Evolutionary conservation across 345 rosid genomes (phyloP).

Genomic region (Syzygium jambos): DNA sequence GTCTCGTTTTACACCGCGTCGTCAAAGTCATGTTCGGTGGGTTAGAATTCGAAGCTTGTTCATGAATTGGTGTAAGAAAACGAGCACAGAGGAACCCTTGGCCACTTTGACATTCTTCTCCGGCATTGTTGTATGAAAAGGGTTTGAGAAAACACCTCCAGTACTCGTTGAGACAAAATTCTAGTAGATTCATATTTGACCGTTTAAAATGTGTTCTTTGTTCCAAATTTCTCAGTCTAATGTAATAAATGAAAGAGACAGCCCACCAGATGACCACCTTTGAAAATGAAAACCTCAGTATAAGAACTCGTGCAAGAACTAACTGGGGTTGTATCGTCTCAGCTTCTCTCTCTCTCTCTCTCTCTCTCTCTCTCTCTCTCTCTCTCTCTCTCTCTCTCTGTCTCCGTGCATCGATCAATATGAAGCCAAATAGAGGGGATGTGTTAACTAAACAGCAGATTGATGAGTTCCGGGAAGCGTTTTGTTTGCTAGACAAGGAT

Average conservation of each 20-base stretch:
- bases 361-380: neutral
- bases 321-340: neutral
- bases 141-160: neutral
- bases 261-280: neutral
- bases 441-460: slow-evolving; percentile 34
- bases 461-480: slow-evolving; percentile 51
- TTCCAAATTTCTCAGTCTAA: neutral
- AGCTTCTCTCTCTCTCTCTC: neutral
- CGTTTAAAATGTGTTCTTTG: neutral
- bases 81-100: neutral
- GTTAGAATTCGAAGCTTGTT: neutral
- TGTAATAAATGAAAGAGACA: neutral
- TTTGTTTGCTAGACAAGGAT: slow-evolving; percentile 61
- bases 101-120: neutral
- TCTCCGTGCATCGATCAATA: neutral
- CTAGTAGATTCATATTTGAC: neutral
- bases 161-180: neutral
- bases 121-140: neutral
- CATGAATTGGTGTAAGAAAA: neutral
- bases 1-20: neutral
- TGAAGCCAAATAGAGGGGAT: neutral
- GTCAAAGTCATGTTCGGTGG: neutral
- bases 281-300: neutral
- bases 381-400: neutral
- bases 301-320: neutral